These are phyloP conservation scores for Casuarina glauca DNA, from an alignment of 306 rosid genomes.

Conservation along the genomic window DNA sequence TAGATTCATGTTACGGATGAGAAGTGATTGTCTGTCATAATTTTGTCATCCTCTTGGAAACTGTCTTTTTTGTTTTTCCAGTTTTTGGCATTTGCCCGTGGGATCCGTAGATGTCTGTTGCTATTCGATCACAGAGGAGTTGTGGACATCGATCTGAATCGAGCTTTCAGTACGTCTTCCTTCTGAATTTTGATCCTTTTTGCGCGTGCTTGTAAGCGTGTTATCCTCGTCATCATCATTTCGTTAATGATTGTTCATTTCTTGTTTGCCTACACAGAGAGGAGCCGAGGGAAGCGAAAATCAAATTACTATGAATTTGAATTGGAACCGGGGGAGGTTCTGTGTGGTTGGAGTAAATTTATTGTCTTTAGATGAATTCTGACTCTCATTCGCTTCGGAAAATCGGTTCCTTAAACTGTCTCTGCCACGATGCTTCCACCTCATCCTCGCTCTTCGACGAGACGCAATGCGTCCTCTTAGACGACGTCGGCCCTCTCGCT, in stretches of 20 bases:
- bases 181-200: slow-evolving; percentile 9
- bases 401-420: slow-evolving; percentile 27
- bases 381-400: slow-evolving; percentile 37
- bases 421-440: slow-evolving; percentile 36
- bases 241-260: slow-evolving; percentile 11
- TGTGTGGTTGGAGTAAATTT: slow-evolving; percentile 35
- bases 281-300: not conserved
- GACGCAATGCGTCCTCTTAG: slow-evolving; percentile 25
- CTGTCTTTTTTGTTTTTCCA: slow-evolving; percentile 22
- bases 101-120: slow-evolving; percentile 18
- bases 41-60: not conserved
- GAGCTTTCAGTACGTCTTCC: slow-evolving; percentile 9
- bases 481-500: slow-evolving; percentile 23
- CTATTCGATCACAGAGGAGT: slow-evolving; percentile 18
- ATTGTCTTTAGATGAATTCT: slow-evolving; percentile 52
- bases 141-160: slow-evolving; percentile 24
- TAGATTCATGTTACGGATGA: slow-evolving; percentile 16
- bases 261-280: not conserved
- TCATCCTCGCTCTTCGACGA: slow-evolving; percentile 36
- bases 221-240: not conserved
- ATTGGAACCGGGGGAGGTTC: slow-evolving; percentile 9
- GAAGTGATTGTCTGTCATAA: not conserved
- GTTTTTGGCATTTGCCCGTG: slow-evolving; percentile 36
- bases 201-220: slow-evolving; percentile 20
- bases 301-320: not conserved